Evolutionary conservation across 495 filamentous ascomycete genomes (phyloP).

Genomic region (Penicillium silybi): DNA sequence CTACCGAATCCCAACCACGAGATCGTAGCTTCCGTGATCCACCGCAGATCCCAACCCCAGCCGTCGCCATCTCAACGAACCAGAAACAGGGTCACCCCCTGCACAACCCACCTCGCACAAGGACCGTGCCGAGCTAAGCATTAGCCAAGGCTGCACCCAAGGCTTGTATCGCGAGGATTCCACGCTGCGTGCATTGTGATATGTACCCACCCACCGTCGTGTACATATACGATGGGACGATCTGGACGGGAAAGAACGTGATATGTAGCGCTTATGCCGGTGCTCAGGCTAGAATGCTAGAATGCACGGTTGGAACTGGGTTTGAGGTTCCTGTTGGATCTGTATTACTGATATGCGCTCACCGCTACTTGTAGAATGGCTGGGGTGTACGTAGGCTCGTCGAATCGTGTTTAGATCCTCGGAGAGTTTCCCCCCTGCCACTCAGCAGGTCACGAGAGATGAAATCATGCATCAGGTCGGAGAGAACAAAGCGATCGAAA

Average conservation of each 20-base stretch:
- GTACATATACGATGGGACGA: not conserved
- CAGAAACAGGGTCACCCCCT: conserved; percentile 7
- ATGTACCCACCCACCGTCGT: not conserved
- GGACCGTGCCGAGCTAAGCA: conserved; percentile 17
- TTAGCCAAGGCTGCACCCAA: conserved; percentile 20
- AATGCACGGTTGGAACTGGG: not conserved
- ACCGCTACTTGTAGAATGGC: conserved; percentile 1
- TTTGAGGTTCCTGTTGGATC: too few species aligned
- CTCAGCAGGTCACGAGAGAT: not conserved
- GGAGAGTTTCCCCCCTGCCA: too few species aligned
- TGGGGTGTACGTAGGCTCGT: too few species aligned
- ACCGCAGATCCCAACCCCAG: not conserved
- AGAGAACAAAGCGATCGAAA: not conserved
- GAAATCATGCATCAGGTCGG: not conserved
- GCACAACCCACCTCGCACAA: not conserved
- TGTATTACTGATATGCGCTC: not conserved
- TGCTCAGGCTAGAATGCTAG: not conserved
- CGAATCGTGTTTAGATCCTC: too few species aligned
- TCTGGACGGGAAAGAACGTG: not conserved
- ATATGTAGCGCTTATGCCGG: not conserved
- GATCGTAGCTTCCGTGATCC: not conserved
- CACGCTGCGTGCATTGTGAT: not conserved
- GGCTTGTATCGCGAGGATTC: conserved; percentile 14
- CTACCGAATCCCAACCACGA: not conserved
- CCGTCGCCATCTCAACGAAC: not conserved